Evolutionary conservation across 371 early-diverging fungal genomes (phyloP).

Genomic region (Haplosporangium sp.): DNA sequence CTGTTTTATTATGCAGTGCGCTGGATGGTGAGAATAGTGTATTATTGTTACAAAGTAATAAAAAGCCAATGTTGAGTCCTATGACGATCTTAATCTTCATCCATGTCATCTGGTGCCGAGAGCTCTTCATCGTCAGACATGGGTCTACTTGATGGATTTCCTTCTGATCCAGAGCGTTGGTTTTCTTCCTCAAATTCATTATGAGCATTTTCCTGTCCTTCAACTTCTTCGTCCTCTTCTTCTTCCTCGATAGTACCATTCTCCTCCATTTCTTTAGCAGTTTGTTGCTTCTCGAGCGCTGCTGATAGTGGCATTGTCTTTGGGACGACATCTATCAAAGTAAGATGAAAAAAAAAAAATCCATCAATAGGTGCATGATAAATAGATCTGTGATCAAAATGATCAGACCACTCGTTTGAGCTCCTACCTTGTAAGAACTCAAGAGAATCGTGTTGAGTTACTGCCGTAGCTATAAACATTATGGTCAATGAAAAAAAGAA

Average conservation of each 20-base stretch:
- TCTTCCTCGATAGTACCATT: slow-evolving; percentile 27
- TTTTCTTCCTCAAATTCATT: slow-evolving; percentile 10
- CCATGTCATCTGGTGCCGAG: slow-evolving; percentile 53
- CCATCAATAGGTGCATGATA: background rate
- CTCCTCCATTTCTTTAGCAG: slow-evolving; percentile 57
- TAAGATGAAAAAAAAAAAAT: background rate
- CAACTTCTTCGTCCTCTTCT: slow-evolving; percentile 35
- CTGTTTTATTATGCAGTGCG: background rate
- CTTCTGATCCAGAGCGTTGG: slow-evolving; percentile 15
- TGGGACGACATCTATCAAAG: slow-evolving; percentile 63
- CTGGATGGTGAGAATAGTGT: background rate
- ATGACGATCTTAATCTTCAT: slow-evolving; percentile 31
- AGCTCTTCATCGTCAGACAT: slow-evolving; percentile 44
- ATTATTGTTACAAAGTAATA: slow-evolving; percentile 5
- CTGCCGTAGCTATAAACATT: slow-evolving; percentile 37
- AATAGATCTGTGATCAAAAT: background rate
- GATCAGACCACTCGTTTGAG: background rate
- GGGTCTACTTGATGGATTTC: slow-evolving; percentile 21
- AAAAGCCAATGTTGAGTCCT: background rate
- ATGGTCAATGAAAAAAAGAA: background rate
- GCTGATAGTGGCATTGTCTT: slow-evolving; percentile 66
- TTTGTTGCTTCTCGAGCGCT: slow-evolving; percentile 67
- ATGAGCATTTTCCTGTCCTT: slow-evolving; percentile 10
- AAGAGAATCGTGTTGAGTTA: slow-evolving; percentile 48
- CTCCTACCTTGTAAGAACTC: slow-evolving; percentile 54